Evolutionary conservation across 495 filamentous ascomycete genomes (phyloP), one percentile per base, ranked within the genome.

Genomic region (Talaromyces nanjingensis): DNA sequence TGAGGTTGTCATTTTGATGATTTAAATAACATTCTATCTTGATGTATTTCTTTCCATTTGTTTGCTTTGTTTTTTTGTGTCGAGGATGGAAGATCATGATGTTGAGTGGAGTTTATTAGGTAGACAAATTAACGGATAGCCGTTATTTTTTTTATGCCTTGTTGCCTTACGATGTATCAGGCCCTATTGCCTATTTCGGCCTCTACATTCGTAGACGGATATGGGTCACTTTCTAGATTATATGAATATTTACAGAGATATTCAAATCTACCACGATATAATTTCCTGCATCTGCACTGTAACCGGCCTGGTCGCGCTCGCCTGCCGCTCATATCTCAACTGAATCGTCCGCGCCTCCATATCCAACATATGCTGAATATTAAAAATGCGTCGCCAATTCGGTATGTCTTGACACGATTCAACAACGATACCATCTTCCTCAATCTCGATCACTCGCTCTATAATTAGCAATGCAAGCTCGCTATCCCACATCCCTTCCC

Each of bases 401-500:
- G 59, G 59, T 16, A 61, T 14, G 16, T 61, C 39, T 20, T 49
- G 20, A 27, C 20, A 45, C 37, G 59, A 61, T 20, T 61, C 22
- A 6, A 61, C 59, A 61, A 18, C 14, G 2, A 49, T 12, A 37
- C 64, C 64, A 24, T 62, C 56, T 39, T 65, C 64, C 29, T 65
- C 64, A 53, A 65, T 65, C 4, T 3, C 49, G 3, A 65, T 24
- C 2, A 65, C 18, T 5, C 58, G 64, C 39, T 65, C 64, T 34
- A 56, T 56, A 6, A 65, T 34, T 3, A 60, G 6, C 20, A 60
- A 18, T 8, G 64, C 64, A n/a, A 62, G 22, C 24, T 20, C 34
- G 22, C 64, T 65, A 53, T 65, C 64, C 64, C 64, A 65, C 37
- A 60, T 33, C 6, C 64, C 64, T 62, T 65, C 64, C 22, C 64